Percentiles rank a stretch among this genome's conserved stretches.
Conservation (phyloP, 1,284 basidiomycete species). For the Apiotrichum domesticum region DNA sequence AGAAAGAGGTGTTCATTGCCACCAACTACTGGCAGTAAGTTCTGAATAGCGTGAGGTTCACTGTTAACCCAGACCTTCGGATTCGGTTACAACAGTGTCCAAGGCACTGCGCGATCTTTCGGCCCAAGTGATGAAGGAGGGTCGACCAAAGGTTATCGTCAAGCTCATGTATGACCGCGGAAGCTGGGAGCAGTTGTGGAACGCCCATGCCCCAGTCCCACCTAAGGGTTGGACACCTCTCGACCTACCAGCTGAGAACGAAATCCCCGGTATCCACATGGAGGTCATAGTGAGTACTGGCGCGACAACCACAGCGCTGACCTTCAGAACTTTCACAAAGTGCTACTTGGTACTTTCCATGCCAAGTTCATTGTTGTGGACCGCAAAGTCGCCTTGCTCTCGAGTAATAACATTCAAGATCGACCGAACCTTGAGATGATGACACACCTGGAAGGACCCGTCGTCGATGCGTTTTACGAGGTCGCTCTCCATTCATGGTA, state of each 20-base stretch:
- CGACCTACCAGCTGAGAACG: conserved; percentile 54
- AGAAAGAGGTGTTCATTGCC: conserved; percentile 57
- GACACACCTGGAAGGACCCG: conserved; percentile 59
- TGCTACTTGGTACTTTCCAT: conserved; percentile 67
- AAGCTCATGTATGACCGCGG: conserved; percentile 65
- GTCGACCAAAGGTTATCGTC: conserved; percentile 53
- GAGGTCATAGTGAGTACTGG: conserved; percentile 53
- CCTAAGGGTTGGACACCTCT: conserved; percentile 54
- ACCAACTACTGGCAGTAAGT: conserved; percentile 56
- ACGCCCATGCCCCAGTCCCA: conserved; percentile 56
- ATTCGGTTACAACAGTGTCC: conserved; percentile 54
- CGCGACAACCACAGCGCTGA: not conserved
- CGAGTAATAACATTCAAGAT: conserved; percentile 66
- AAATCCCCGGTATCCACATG: conserved; percentile 59
- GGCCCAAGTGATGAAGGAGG: conserved; percentile 49
- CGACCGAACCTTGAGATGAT: conserved; percentile 60
- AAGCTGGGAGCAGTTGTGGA: conserved; percentile 52
- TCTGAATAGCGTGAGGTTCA: not conserved
- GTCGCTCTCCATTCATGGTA: conserved; percentile 61
- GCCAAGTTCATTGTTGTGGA: conserved; percentile 71
- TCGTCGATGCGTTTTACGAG: conserved; percentile 66
- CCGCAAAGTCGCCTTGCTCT: conserved; percentile 63
- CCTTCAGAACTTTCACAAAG: conserved; percentile 49
- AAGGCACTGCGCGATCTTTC: conserved; percentile 57
- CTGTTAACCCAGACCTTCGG: conserved; percentile 46